A percentile compares a stretch with the other conserved stretches of the same genome.
Conservation (phyloP, 1,139 yeast species). For the Petasospora fabianii region DNA sequence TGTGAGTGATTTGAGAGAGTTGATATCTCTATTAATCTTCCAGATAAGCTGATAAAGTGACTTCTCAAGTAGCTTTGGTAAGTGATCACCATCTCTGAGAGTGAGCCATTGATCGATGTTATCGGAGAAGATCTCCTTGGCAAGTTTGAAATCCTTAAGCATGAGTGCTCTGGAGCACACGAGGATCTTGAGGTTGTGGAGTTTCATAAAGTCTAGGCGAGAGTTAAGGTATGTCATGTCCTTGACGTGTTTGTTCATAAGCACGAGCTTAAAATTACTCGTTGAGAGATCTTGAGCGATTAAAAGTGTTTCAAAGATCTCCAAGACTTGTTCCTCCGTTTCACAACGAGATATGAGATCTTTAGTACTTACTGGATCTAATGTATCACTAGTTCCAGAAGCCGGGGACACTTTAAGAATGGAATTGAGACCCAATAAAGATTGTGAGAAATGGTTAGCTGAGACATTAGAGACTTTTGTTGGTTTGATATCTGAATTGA, state of each 20-base stretch:
- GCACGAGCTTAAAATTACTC: slow-evolving; percentile 12
- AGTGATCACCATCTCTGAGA: slow-evolving; percentile 2
- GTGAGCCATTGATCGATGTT: slow-evolving; percentile 14
- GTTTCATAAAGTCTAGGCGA: slow-evolving; percentile 15
- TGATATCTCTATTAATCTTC: slow-evolving; percentile 10
- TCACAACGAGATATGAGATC: slow-evolving; percentile 5
- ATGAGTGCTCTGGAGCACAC: slow-evolving; percentile 14
- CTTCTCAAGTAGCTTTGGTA: slow-evolving; percentile 17
- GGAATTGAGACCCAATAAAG: slow-evolving; percentile 19
- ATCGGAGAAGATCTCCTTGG: slow-evolving; percentile 9
- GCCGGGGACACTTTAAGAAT: slow-evolving; percentile 7
- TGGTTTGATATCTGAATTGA: slow-evolving; percentile 16
- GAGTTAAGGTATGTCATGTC: slow-evolving; percentile 13
- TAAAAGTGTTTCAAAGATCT: slow-evolving; percentile 17
- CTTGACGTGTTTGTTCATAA: slow-evolving; percentile 9
- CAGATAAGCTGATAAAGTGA: slow-evolving; percentile 20
- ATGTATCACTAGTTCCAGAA: background rate
- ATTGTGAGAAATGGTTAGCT: slow-evolving; percentile 18
- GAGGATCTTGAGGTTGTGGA: slow-evolving; percentile 11
- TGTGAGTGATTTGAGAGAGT: background rate
- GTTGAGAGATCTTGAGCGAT: slow-evolving; percentile 10
- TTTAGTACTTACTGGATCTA: slow-evolving; percentile 14
- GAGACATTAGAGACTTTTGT: slow-evolving; percentile 1
- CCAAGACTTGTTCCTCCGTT: slow-evolving; percentile 6
- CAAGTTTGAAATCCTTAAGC: slow-evolving; percentile 7